Evolutionary conservation across 129 eudicot species (phyloP).

Genomic region (Flaveria brownii): DNA sequence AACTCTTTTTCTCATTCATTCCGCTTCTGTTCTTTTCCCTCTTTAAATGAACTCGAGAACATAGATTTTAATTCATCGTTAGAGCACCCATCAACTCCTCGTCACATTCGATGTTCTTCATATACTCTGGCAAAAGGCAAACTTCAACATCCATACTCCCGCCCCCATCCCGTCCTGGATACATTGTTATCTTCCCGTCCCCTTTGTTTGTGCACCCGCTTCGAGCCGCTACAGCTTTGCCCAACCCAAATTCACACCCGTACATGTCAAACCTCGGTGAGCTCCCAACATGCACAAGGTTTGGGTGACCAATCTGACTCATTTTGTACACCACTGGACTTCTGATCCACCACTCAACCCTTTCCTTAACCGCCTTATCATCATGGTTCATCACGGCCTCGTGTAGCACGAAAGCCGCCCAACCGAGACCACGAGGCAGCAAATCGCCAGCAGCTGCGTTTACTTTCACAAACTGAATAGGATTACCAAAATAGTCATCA

Average conservation of each 20-base stretch:
- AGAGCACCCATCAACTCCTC: constrained; percentile 28
- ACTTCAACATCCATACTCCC: constrained; percentile 48
- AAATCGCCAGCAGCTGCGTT: constrained; percentile 24
- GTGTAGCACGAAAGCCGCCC: constrained; percentile 46
- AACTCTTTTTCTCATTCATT: no score
- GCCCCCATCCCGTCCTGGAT: constrained; percentile 35
- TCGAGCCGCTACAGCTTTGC: constrained; percentile 44
- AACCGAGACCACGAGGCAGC: constrained; percentile 36
- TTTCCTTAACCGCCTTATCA: constrained; percentile 9
- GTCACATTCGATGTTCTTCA: constrained; percentile 28
- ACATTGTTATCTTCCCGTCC: constrained; percentile 44
- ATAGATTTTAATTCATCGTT: background rate
- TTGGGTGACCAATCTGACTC: background rate
- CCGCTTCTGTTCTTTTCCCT: no score
- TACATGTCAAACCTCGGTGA: constrained; percentile 48
- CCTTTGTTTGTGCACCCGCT: constrained; percentile 36
- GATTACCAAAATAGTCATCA: constrained; percentile 46
- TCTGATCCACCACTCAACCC: constrained; percentile 20
- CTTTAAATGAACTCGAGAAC: no score
- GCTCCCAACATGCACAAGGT: constrained; percentile 25
- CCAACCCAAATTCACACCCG: constrained; percentile 52
- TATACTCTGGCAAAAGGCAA: constrained; percentile 30
- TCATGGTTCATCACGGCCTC: constrained; percentile 28
- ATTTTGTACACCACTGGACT: constrained; percentile 20
- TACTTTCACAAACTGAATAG: background rate